Conservation (phyloP, 2,329 filamentous ascomycete species). For the Periconia macrospinosa region DNA sequence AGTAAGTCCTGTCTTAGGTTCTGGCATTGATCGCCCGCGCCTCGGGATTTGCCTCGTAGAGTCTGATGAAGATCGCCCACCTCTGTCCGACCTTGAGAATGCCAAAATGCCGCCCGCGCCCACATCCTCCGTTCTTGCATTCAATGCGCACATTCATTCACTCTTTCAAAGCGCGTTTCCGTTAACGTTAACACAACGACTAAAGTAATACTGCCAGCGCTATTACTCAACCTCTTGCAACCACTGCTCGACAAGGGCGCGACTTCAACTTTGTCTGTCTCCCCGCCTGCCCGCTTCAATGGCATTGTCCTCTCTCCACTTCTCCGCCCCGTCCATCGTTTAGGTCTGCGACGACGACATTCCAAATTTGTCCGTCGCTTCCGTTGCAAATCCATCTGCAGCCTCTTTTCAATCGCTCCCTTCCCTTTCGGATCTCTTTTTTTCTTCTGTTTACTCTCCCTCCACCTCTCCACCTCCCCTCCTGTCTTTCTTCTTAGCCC, state of each 20-base stretch:
- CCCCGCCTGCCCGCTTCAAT: slow-evolving; percentile 6
- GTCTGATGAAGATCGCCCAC: slow-evolving; percentile 23
- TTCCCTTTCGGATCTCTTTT: slow-evolving; percentile 5
- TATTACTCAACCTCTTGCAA: not conserved
- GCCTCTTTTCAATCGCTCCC: not conserved
- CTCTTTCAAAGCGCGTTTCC: too few species aligned
- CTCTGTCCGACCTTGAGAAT: slow-evolving; percentile 7
- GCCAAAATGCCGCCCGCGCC: slow-evolving; percentile 5
- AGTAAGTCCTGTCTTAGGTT: not conserved
- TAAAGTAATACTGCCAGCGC: not conserved
- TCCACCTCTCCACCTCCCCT: slow-evolving; percentile 3
- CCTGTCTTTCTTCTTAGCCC: slow-evolving; percentile 2
- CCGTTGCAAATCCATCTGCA: not conserved
- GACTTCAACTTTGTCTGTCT: not conserved
- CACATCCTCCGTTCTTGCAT: not conserved
- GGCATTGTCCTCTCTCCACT: slow-evolving; percentile 1
- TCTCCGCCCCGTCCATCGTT: slow-evolving; percentile 9
- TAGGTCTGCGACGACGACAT: slow-evolving; percentile 1
- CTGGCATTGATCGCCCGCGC: slow-evolving; percentile 22
- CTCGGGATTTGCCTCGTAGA: slow-evolving; percentile 17
- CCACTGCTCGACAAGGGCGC: too few species aligned
- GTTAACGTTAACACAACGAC: too few species aligned
- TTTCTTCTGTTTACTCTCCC: not conserved
- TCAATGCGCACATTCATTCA: not conserved
- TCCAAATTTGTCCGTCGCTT: not conserved